phyloP scores from a whole-genome alignment of 192 early-diverging fungal species.

The Endogone sp. region DNA sequence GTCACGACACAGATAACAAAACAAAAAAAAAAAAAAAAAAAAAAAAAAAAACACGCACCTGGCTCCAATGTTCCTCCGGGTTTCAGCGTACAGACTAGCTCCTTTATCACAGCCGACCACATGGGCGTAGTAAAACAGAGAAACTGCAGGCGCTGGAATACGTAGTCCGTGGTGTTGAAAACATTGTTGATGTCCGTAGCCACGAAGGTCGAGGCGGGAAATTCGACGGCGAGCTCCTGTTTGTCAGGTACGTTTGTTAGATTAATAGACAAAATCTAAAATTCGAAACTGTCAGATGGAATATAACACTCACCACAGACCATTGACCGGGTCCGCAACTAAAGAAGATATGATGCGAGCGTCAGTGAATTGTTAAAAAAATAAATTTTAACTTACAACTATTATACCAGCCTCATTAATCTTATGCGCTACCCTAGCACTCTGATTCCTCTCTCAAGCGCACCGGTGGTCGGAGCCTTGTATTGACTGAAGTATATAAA shows the following conservation, averaged over 20 bases:
- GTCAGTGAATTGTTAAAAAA: not conserved
- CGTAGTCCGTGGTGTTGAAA: not conserved
- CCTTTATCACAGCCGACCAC: not conserved
- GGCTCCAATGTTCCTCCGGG: not conserved
- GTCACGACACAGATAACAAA: too few species aligned
- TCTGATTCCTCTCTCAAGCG: not conserved
- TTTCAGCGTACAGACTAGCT: not conserved
- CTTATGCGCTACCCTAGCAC: not conserved
- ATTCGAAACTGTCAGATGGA: not conserved
- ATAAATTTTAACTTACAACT: too few species aligned
- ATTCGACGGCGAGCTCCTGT: not conserved
- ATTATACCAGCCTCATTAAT: not conserved
- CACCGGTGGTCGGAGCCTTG: not conserved
- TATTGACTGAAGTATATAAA: not conserved
- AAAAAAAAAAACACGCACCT: not conserved
- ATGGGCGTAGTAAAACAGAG: not conserved
- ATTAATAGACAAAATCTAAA: too few species aligned
- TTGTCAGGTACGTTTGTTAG: not conserved
- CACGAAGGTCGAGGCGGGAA: not conserved
- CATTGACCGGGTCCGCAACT: not conserved
- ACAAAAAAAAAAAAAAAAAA: not conserved
- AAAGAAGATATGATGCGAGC: not conserved
- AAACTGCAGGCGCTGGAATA: not conserved
- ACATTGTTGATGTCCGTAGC: not conserved
- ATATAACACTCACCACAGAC: not conserved